Evolutionary conservation across 2,329 filamentous ascomycete genomes (phyloP).

Genomic region (Apiospora koreana): DNA sequence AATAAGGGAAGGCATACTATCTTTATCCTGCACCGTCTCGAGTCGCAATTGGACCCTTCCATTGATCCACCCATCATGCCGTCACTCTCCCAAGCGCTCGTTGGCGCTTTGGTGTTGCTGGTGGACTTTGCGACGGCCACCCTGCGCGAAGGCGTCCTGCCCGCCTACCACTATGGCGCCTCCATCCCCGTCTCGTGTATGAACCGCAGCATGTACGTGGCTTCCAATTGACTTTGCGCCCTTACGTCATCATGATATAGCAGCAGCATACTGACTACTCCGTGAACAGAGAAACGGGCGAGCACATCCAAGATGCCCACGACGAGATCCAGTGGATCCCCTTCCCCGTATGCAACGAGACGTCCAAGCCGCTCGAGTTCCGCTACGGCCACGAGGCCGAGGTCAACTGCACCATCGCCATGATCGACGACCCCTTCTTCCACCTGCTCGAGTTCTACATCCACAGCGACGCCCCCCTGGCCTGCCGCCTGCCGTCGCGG

Average conservation of each 20-base stretch:
- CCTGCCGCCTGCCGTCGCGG: slow-evolving; percentile 83
- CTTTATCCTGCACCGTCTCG: background rate
- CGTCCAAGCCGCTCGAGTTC: slow-evolving; percentile 77
- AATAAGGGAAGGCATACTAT: background rate
- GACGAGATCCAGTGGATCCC: slow-evolving; percentile 90
- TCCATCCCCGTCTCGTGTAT: slow-evolving; percentile 71
- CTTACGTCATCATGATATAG: background rate
- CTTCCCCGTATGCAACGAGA: slow-evolving; percentile 90
- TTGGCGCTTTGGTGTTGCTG: slow-evolving; percentile 11
- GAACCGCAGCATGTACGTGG: slow-evolving; percentile 70
- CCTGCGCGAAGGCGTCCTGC: slow-evolving; percentile 45
- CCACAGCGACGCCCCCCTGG: slow-evolving; percentile 90
- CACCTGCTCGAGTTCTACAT: slow-evolving; percentile 96
- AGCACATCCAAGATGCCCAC: slow-evolving; percentile 79
- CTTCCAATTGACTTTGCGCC: background rate
- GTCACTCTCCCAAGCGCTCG: background rate
- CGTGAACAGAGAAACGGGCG: slow-evolving; percentile 72
- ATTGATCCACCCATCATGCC: background rate
- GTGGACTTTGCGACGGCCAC: slow-evolving; percentile 21
- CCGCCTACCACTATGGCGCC: slow-evolving; percentile 67
- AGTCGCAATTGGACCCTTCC: background rate
- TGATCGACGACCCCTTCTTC: slow-evolving; percentile 79
- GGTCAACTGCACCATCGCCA: slow-evolving; percentile 79
- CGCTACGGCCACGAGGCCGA: slow-evolving; percentile 82
- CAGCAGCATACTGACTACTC: background rate